phyloP scores from a whole-genome alignment of 2,329 filamentous ascomycete genomes.

The Chaetothyriales sp. region DNA sequence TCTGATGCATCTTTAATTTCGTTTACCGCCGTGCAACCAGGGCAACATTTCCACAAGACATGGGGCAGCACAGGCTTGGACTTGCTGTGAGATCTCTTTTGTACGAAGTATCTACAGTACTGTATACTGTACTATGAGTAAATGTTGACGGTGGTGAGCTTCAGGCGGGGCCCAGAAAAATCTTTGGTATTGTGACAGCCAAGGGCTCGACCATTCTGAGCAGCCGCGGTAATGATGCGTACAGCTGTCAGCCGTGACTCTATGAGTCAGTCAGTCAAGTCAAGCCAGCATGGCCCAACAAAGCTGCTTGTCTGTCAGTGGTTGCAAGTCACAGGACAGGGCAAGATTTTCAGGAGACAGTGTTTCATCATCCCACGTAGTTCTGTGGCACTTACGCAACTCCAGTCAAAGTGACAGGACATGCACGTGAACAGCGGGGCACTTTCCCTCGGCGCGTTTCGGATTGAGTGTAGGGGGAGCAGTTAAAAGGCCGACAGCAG shows the following conservation, averaged over 20 bases:
- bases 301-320: not conserved
- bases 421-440: not conserved
- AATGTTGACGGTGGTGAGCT: too few species aligned
- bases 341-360: not conserved
- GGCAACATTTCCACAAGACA: not conserved
- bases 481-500: not conserved
- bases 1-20: not conserved
- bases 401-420: not conserved
- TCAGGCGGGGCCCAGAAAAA: too few species aligned
- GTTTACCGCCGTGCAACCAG: not conserved
- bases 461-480: not conserved
- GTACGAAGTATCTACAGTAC: too few species aligned
- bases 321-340: not conserved
- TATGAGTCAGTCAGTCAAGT: not conserved
- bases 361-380: not conserved
- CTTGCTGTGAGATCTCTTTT: too few species aligned
- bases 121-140: too few species aligned
- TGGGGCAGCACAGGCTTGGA: too few species aligned
- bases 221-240: too few species aligned
- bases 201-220: too few species aligned
- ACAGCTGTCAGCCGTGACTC: not conserved
- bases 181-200: too few species aligned
- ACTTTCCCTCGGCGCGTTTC: not conserved
- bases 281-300: not conserved
- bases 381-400: not conserved